phyloP scores from a whole-genome alignment of 1,139 yeast species.

The Diutina pseudorugosa region DNA sequence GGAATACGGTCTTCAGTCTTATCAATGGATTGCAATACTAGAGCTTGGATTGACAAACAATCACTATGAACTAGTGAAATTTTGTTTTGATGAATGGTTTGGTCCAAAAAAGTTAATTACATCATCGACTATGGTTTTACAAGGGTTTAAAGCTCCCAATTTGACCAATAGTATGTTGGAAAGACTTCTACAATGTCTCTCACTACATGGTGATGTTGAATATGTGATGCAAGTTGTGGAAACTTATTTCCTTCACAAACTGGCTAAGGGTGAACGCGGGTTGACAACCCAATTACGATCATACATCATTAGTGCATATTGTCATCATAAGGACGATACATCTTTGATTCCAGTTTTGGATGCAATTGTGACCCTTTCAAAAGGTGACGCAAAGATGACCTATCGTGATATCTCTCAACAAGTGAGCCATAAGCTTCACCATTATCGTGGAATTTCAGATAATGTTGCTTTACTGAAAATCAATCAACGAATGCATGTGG shows the following conservation, averaged over 20 bases:
- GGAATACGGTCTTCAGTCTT: neutral
- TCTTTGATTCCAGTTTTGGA: neutral
- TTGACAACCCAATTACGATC: conserved; percentile 23
- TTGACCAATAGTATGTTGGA: conserved; percentile 8
- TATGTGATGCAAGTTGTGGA: conserved; percentile 25
- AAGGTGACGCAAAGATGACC: neutral
- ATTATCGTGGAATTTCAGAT: neutral
- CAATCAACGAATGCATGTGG: neutral
- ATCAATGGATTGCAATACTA: neutral
- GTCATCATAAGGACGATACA: conserved; percentile 12
- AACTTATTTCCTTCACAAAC: conserved; percentile 23
- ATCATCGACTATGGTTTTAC: neutral
- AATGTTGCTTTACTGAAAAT: neutral
- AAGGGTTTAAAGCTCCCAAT: neutral
- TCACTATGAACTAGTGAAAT: neutral
- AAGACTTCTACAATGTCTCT: conserved; percentile 20
- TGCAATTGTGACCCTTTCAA: neutral
- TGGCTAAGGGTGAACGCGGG: conserved; percentile 20
- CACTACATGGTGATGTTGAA: conserved; percentile 26
- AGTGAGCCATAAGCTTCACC: neutral
- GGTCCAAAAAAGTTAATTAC: neutral
- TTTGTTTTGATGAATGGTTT: neutral
- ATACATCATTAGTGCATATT: conserved; percentile 25
- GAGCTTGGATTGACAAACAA: neutral
- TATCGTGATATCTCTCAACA: neutral